phyloP scores from a whole-genome alignment of 495 filamentous ascomycete genomes.

The Tuber aestivum region DNA sequence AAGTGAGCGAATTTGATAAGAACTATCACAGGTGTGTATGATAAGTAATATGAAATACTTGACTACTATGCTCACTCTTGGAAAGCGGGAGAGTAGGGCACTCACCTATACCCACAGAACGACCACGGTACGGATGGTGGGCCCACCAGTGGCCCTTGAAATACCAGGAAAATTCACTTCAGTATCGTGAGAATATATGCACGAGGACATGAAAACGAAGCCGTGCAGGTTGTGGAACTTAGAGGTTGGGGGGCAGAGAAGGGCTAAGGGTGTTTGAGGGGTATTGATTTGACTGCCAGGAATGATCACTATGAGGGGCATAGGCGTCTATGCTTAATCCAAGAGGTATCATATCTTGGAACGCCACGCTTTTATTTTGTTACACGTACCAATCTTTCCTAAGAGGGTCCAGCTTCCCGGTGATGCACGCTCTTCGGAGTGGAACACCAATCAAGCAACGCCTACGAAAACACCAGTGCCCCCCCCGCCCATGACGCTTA shows the following conservation, averaged over 20 bases:
- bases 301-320: not conserved
- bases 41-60: conserved; percentile 1
- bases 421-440: not conserved
- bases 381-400: not conserved
- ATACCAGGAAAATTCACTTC: not conserved
- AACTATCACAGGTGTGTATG: not conserved
- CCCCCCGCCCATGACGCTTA: not conserved
- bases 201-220: not conserved
- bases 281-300: not conserved
- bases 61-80: not conserved
- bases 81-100: not conserved
- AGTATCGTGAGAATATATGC: not conserved
- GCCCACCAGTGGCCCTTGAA: not conserved
- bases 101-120: not conserved
- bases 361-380: not conserved
- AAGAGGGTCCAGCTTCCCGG: not conserved
- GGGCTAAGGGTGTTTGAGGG: not conserved
- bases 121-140: not conserved
- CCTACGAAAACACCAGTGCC: not conserved
- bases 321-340: too few relatives aligned
- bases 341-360: too few relatives aligned
- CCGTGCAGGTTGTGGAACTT: not conserved
- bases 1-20: not conserved
- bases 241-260: not conserved
- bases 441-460: not conserved